These are phyloP conservation scores for Xylaria sp. DNA, from an alignment of 2,329 filamentous ascomycete species.

Conservation along the genomic window DNA sequence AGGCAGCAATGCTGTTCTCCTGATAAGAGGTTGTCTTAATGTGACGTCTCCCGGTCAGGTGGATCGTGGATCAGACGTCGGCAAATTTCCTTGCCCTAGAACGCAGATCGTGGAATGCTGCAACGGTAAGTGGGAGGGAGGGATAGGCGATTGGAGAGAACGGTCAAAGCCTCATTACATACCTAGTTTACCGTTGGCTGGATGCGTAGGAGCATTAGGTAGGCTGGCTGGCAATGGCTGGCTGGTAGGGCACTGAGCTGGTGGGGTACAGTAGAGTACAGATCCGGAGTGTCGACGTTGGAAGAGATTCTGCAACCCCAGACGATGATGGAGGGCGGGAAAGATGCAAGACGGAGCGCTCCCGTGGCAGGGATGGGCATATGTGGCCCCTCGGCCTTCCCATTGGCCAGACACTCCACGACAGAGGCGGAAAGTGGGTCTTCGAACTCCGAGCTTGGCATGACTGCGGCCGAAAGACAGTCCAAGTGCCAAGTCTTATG, in stretches of 20 bases:
- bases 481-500: too few species aligned
- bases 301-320: slow-evolving; percentile 47
- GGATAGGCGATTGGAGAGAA: not conserved
- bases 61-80: not conserved
- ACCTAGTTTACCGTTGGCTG: not conserved
- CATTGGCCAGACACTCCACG: not conserved
- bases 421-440: not conserved
- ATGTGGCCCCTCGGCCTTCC: not conserved
- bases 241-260: too few species aligned
- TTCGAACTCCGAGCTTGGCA: not conserved
- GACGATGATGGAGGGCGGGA: slow-evolving; percentile 54
- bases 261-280: not conserved
- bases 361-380: not conserved
- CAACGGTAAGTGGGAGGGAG: not conserved
- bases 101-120: not conserved
- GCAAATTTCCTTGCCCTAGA: not conserved
- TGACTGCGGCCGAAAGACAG: too few species aligned
- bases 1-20: not conserved
- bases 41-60: not conserved
- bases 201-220: not conserved
- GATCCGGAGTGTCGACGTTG: slow-evolving; percentile 56
- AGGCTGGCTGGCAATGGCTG: too few species aligned
- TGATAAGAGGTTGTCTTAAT: not conserved
- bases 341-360: slow-evolving; percentile 47
- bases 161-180: not conserved